Conservation (phyloP, 352 stramenopile species). For the Pythium biforme region DNA sequence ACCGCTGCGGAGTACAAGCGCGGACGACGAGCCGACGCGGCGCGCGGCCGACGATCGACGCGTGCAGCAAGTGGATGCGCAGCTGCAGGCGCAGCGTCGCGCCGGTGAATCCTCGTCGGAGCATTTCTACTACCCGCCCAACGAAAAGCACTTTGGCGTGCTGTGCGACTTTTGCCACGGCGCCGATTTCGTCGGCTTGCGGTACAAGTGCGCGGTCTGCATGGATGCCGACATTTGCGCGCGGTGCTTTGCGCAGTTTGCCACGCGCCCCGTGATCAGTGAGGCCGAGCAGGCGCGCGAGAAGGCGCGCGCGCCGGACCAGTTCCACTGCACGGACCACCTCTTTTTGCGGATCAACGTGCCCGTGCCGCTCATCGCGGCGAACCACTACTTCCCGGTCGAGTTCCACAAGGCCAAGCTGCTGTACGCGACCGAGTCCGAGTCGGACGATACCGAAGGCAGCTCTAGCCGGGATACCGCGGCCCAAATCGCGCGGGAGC, state of each 20-base stretch:
- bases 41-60: constrained; percentile 14
- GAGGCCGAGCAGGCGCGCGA: constrained; percentile 15
- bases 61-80: constrained; percentile 11
- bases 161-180: constrained; percentile 69
- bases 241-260: constrained; percentile 54
- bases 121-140: constrained; percentile 47
- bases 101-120: not conserved
- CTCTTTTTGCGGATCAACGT: constrained; percentile 63
- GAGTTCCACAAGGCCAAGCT: constrained; percentile 23
- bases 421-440: constrained; percentile 6
- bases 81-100: not conserved
- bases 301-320: not conserved
- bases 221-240: constrained; percentile 72
- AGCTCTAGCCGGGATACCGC: constrained; percentile 1
- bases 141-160: constrained; percentile 58
- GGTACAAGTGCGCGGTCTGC: constrained; percentile 78
- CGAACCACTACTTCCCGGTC: constrained; percentile 48
- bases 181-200: constrained; percentile 48
- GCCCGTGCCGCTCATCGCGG: constrained; percentile 60
- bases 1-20: constrained; percentile 18
- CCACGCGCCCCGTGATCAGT: constrained; percentile 17
- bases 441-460: constrained; percentile 4
- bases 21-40: constrained; percentile 7
- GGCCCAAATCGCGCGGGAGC: constrained; percentile 1
- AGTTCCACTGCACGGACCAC: constrained; percentile 47